Conservation (phyloP, 495 filamentous ascomycete genomes). For the Penicillium angulare region DNA sequence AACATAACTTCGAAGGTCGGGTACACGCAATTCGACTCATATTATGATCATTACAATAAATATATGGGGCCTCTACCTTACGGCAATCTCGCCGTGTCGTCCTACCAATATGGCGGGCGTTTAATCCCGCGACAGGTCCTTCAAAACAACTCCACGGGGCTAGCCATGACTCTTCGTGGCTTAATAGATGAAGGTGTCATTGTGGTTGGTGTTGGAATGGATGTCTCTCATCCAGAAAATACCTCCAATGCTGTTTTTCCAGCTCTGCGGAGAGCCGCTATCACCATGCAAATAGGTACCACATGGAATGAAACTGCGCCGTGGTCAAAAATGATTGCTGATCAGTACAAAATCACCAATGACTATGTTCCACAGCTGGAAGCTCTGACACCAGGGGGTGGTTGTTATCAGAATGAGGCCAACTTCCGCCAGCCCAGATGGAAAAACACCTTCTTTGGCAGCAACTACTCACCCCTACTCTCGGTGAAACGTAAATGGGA, state of each 20-base stretch:
- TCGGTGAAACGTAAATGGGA: too few species aligned
- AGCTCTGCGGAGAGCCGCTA: slow-evolving; percentile 42
- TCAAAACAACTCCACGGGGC: slow-evolving; percentile 40
- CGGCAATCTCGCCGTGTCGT: slow-evolving; percentile 43
- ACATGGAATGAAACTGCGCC: slow-evolving; percentile 46
- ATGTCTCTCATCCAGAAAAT: slow-evolving; percentile 39
- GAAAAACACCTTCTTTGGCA: slow-evolving; percentile 54
- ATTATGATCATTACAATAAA: slow-evolving; percentile 49
- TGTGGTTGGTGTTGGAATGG: slow-evolving; percentile 45
- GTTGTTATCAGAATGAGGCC: slow-evolving; percentile 43
- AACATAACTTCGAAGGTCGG: slow-evolving; percentile 25
- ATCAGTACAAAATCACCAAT: slow-evolving; percentile 41
- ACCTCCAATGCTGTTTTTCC: slow-evolving; percentile 54
- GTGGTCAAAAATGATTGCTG: slow-evolving; percentile 37
- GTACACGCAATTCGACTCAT: slow-evolving; percentile 36
- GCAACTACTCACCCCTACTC: slow-evolving; percentile 42
- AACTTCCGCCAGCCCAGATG: slow-evolving; percentile 53
- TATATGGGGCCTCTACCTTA: slow-evolving; percentile 38
- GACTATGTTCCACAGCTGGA: slow-evolving; percentile 44
- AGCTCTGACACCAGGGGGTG: slow-evolving; percentile 36
- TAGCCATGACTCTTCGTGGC: slow-evolving; percentile 36
- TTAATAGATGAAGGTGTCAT: slow-evolving; percentile 40
- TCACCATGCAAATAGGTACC: slow-evolving; percentile 42
- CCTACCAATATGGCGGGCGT: slow-evolving; percentile 56
- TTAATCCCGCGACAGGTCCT: slow-evolving; percentile 53